Percentiles rank a stretch among this genome's conserved stretches.
Evolutionary conservation across 2,329 filamentous ascomycete species (phyloP).

Genomic region (Cyanodermella asteris): DNA sequence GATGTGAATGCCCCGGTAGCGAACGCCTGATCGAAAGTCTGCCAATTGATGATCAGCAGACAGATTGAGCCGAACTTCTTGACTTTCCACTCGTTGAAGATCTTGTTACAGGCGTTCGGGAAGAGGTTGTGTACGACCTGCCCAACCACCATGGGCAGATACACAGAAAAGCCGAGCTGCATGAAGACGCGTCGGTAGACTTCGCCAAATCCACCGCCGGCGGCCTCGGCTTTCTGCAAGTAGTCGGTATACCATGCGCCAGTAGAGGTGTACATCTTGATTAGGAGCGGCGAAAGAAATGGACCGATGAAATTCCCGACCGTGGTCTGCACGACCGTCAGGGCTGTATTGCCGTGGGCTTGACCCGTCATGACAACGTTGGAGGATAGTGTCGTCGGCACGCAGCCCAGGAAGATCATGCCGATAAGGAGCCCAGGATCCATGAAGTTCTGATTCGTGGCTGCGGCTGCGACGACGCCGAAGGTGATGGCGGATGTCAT

Average conservation of each 20-base stretch:
- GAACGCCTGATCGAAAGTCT: constrained; percentile 45
- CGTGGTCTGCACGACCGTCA: constrained; percentile 45
- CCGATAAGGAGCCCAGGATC: constrained; percentile 44
- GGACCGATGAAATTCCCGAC: constrained; percentile 48
- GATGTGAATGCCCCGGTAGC: constrained; percentile 37
- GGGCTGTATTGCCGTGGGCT: constrained; percentile 44
- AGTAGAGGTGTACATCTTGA: constrained; percentile 36
- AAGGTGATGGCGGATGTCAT: constrained; percentile 42
- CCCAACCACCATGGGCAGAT: constrained; percentile 39
- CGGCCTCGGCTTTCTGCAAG: constrained; percentile 33
- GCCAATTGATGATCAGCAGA: constrained; percentile 35
- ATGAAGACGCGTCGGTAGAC: constrained; percentile 47
- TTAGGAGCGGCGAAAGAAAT: constrained; percentile 42
- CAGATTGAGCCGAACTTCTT: constrained; percentile 23
- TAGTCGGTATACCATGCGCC: constrained; percentile 31
- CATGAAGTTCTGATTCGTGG: constrained; percentile 29
- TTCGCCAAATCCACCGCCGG: constrained; percentile 28
- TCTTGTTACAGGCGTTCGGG: constrained; percentile 28
- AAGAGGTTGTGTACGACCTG: constrained; percentile 37
- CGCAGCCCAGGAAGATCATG: constrained; percentile 43
- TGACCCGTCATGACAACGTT: constrained; percentile 54
- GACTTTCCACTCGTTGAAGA: constrained; percentile 26
- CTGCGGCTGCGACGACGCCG: constrained; percentile 29
- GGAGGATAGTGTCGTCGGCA: constrained; percentile 50
- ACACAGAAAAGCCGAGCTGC: constrained; percentile 44